Percentiles rank a stretch among this genome's conserved stretches.
Conservation (phyloP, 1,284 basidiomycete genomes). For the Ceratobasidium theobromae region DNA sequence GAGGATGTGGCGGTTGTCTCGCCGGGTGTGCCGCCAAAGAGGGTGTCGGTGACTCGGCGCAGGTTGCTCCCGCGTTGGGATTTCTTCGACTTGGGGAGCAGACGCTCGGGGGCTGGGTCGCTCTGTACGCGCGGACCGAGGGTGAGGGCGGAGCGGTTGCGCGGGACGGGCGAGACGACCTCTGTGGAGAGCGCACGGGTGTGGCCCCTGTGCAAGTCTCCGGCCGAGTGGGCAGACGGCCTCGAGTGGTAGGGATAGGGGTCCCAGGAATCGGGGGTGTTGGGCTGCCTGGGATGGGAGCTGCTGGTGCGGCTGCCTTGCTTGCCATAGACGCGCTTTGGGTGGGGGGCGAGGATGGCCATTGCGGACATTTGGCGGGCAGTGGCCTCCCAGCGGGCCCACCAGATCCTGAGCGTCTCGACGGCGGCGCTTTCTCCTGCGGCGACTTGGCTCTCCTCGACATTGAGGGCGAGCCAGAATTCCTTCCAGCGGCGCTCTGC, state of each 20-base stretch:
- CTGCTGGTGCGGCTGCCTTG: too few species aligned
- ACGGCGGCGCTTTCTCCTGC: slow-evolving; percentile 24
- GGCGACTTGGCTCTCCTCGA: slow-evolving; percentile 50
- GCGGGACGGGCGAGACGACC: too few species aligned
- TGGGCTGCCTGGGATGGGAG: too few species aligned
- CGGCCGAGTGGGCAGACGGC: slow-evolving; percentile 4
- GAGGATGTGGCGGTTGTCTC: neutral
- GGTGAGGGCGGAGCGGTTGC: too few species aligned
- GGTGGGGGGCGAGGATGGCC: neutral
- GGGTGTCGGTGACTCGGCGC: slow-evolving; percentile 7
- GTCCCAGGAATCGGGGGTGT: too few species aligned
- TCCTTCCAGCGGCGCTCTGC: slow-evolving; percentile 65
- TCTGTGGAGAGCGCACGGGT: neutral
- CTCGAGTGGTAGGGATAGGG: neutral
- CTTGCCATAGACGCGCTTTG: neutral
- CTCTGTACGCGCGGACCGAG: neutral
- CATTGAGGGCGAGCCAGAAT: slow-evolving; percentile 74
- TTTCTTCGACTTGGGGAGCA: slow-evolving; percentile 15
- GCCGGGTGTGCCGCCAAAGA: slow-evolving; percentile 25
- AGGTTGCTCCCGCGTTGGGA: slow-evolving; percentile 11
- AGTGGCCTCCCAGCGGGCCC: slow-evolving; percentile 30
- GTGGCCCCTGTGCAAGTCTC: slow-evolving; percentile 4
- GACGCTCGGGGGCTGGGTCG: too few species aligned
- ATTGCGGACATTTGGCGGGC: slow-evolving; percentile 10
- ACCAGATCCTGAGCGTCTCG: slow-evolving; percentile 34